Evolutionary conservation across 805 yeast genomes (phyloP), one percentile per base, ranked within the genome.

Genomic region (Jamesozyma gamospora): DNA sequence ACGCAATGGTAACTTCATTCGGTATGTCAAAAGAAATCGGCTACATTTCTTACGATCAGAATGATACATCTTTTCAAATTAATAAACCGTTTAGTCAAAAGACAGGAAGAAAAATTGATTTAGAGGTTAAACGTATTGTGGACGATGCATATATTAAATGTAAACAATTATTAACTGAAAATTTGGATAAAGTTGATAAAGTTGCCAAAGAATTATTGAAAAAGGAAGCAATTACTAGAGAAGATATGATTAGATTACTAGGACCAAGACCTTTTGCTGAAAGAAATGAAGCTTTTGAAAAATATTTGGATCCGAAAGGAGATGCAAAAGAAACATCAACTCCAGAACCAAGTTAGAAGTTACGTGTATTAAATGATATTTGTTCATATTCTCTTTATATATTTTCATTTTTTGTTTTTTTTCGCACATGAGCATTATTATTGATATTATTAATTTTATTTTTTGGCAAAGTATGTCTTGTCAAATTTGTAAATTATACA

Each of bases 231-330:
- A 74, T 92, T 19, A 86, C 95, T 3, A 77, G 98, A 60, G 94
- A 85, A 50, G 98, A 92, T 58, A 86, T 92, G 94, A 77, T 88
- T 41, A 72, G 90, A 42, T 60, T 92, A 36, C 66, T 92, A 34
- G 99, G 99, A 3, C 83, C 83, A 59, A 74, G 99, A 49, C 96
- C 95, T 10, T 92, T 82, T 70, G 80, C 83, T 13, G 95, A 87
- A 58, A 78, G 73, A 48, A 87, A 86, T 55, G 95, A 84, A 52
- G 95, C 95, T 1, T 87, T 88, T 62, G 95, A 86, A 60, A 85
- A 84, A 58, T 88, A 88, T 54, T 65, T 88, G 44, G 83, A 74
- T 50, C 63, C 61, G 14, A 33, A 36, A 31, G 36, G 39, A 25
- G 35, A 39, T 27, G 25, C 34, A 1, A 24, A 32, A 12, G 17